phyloP scores from a whole-genome alignment of 257 asterid species.

The Thymus quinquecostatus region DNA sequence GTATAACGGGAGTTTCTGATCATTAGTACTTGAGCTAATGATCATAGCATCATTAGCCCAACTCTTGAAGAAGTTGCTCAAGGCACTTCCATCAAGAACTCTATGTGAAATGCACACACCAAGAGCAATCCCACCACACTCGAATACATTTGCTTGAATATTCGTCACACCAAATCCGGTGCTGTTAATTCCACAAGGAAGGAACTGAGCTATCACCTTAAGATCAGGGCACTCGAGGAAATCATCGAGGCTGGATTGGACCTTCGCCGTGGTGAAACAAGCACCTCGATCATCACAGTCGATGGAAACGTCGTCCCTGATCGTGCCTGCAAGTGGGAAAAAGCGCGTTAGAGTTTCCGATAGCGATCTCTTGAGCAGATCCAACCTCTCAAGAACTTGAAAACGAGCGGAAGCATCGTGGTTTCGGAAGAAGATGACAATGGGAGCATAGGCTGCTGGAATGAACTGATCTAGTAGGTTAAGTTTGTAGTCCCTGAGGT shows the following conservation, averaged over 20 bases:
- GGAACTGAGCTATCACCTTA: constrained; percentile 40
- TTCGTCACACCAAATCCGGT: constrained; percentile 46
- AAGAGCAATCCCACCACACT: constrained; percentile 79
- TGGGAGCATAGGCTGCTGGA: constrained; percentile 78
- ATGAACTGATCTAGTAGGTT: constrained; percentile 69
- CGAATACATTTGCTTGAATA: constrained; percentile 56
- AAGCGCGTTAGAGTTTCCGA: constrained; percentile 52
- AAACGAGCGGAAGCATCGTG: constrained; percentile 15
- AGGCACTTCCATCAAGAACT: constrained; percentile 67
- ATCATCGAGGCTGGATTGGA: constrained; percentile 32
- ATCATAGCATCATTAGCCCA: constrained; percentile 49
- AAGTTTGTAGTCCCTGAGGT: constrained; percentile 56
- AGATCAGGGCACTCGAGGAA: constrained; percentile 57
- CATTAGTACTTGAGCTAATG: not conserved
- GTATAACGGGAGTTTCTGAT: not conserved
- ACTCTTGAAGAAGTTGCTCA: constrained; percentile 51
- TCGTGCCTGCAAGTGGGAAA: constrained; percentile 71
- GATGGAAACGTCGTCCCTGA: constrained; percentile 57
- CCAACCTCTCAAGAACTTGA: constrained; percentile 37
- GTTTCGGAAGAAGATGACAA: constrained; percentile 58
- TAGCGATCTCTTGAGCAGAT: constrained; percentile 53
- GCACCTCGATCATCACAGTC: constrained; percentile 75
- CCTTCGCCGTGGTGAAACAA: constrained; percentile 48
- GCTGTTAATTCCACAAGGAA: constrained; percentile 52
- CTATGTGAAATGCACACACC: constrained; percentile 69